Evolutionary conservation across 495 filamentous ascomycete genomes (phyloP).

Genomic region (Trichoderma asperelloides): DNA sequence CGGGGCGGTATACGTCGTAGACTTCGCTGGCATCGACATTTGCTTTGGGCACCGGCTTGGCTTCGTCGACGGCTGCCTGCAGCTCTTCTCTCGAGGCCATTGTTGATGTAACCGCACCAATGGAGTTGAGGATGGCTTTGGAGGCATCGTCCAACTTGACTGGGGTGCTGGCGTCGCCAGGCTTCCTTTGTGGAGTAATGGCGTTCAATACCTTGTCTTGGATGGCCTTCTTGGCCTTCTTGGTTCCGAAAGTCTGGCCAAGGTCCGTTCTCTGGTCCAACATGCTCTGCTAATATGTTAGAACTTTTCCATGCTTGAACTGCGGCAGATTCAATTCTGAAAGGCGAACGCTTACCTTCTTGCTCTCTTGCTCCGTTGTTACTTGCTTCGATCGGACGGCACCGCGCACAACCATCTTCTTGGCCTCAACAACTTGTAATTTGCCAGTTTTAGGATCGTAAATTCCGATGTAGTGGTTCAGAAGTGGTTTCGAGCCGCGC

Average conservation of each 20-base stretch:
- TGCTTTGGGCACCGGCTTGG: conserved; percentile 69
- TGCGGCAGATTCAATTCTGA: conserved; percentile 18
- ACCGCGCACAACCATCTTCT: conserved; percentile 63
- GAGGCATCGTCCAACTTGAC: conserved; percentile 47
- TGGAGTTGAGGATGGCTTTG: conserved; percentile 51
- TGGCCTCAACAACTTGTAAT: conserved; percentile 66
- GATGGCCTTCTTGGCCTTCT: conserved; percentile 83
- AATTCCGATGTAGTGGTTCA: conserved; percentile 83
- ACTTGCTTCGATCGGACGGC: conserved; percentile 46
- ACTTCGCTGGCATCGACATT: conserved; percentile 63
- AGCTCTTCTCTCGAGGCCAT: conserved; percentile 55
- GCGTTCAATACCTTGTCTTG: conserved; percentile 70
- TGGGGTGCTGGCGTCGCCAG: conserved; percentile 28
- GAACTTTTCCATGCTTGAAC: not conserved
- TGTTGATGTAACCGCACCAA: conserved; percentile 46
- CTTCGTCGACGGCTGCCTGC: conserved; percentile 54
- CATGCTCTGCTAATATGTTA: conserved; percentile 38
- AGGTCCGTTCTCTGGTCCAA: conserved; percentile 58
- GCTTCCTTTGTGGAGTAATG: conserved; percentile 40
- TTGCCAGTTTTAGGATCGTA: conserved; percentile 66
- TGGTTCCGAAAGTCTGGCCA: conserved; percentile 86
- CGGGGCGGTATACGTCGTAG: conserved; percentile 73
- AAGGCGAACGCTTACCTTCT: conserved; percentile 25
- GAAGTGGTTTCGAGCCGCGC: conserved; percentile 48
- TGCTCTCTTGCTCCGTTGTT: conserved; percentile 23